These are phyloP conservation scores for Spiraea crenata DNA, from an alignment of 331 rosid genomes.

Conservation along the genomic window DNA sequence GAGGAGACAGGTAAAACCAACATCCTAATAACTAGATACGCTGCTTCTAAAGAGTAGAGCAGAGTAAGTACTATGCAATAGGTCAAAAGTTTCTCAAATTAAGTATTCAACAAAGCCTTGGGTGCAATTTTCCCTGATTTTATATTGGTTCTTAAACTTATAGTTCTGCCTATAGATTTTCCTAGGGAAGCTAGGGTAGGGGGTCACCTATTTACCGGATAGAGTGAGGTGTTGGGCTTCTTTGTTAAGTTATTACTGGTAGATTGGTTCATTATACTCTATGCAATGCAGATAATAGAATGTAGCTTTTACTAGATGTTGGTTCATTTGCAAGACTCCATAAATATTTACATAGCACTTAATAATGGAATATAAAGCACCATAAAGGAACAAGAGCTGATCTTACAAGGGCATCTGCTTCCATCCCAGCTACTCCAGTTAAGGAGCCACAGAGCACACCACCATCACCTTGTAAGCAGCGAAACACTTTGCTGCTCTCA, in stretches of 20 bases:
- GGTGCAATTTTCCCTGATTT: not conserved
- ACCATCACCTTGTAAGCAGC: conserved; percentile 97
- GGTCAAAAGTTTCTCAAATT: not conserved
- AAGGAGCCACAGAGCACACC: conserved; percentile 99
- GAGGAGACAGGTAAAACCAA: not conserved
- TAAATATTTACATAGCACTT: not conserved
- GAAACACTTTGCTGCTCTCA: conserved; percentile 91
- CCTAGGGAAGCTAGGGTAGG: not conserved
- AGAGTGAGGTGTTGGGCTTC: not conserved
- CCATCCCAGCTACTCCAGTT: conserved; percentile 97
- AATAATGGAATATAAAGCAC: conserved; percentile 7
- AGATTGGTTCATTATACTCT: not conserved
- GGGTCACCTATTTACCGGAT: not conserved
- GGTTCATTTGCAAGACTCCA: conserved; percentile 12
- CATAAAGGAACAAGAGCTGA: conserved; percentile 22
- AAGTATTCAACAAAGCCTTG: not conserved
- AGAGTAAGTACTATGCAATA: not conserved
- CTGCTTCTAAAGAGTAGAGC: conserved; percentile 9
- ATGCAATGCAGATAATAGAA: not conserved
- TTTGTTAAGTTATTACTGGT: not conserved
- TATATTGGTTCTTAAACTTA: conserved; percentile 1
- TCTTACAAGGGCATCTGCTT: conserved; percentile 97
- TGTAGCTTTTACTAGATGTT: not conserved
- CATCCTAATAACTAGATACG: not conserved
- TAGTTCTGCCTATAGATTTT: not conserved